Percentiles rank a stretch among this genome's conserved stretches.
These are phyloP conservation scores for Schwanniomyces polymorphus DNA, from an alignment of 805 yeast genomes.

Conservation along the genomic window DNA sequence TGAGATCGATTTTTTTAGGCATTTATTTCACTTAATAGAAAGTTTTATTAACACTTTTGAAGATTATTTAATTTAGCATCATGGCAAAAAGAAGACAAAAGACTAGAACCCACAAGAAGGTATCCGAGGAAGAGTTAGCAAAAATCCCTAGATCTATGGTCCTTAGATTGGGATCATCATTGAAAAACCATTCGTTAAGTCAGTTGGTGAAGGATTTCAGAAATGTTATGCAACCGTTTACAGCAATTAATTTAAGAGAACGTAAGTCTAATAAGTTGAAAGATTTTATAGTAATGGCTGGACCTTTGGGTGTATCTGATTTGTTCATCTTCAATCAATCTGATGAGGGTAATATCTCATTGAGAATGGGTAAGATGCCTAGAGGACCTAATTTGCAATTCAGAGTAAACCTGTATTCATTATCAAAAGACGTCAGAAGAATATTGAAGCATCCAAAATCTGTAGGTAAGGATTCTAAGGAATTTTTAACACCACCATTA, in stretches of 20 bases:
- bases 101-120: constrained; percentile 80
- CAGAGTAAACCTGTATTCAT: constrained; percentile 71
- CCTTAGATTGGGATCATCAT: constrained; percentile 74
- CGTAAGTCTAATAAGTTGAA: constrained; percentile 83
- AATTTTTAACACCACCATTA: constrained; percentile 78
- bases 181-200: constrained; percentile 76
- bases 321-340: constrained; percentile 84
- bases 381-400: constrained; percentile 93
- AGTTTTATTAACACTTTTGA: background rate
- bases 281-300: constrained; percentile 98
- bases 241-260: constrained; percentile 86
- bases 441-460: constrained; percentile 79
- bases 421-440: constrained; percentile 75
- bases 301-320: constrained; percentile 92
- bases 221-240: constrained; percentile 92
- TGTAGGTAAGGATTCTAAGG: constrained; percentile 60
- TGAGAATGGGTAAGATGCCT: constrained; percentile 85
- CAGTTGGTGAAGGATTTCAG: constrained; percentile 88
- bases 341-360: constrained; percentile 74
- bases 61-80: background rate
- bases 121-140: constrained; percentile 62
- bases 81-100: constrained; percentile 54
- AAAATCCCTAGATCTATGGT: constrained; percentile 94
- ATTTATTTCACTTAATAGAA: background rate
- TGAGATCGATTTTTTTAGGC: constrained; percentile 5